A percentile compares a stretch with the other conserved stretches of the same genome.
These are phyloP conservation scores for Acanthamoeba triangularis DNA, from an alignment of 208 protist genomes.

Conservation along the genomic window DNA sequence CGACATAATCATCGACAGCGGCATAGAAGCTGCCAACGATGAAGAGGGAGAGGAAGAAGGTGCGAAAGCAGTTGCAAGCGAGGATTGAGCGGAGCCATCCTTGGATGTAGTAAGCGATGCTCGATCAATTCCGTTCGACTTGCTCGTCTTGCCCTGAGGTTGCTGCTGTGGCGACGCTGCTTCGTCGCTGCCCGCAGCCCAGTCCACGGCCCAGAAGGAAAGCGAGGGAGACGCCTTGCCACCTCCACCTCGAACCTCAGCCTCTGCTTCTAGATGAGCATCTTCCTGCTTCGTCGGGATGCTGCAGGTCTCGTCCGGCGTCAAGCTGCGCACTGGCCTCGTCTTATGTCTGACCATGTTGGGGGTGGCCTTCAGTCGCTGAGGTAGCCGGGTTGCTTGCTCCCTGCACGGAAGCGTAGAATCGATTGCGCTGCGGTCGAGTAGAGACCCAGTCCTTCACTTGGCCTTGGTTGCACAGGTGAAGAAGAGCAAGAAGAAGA, in stretches of 20 bases:
- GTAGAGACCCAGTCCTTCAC: too few species aligned
- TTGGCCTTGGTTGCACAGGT: too few species aligned
- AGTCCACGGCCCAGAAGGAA: not conserved
- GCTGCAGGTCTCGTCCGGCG: slow-evolving; percentile 5
- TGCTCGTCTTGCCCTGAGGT: not conserved
- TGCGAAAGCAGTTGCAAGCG: not conserved
- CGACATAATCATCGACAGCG: not conserved
- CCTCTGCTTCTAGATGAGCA: not conserved
- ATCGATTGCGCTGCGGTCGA: too few species aligned
- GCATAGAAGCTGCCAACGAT: not conserved
- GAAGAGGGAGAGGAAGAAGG: not conserved
- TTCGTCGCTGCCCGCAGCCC: not conserved
- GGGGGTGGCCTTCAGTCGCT: too few species aligned
- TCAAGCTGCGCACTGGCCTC: slow-evolving; percentile 41
- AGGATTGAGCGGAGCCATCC: not conserved
- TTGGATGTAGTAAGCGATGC: not conserved
- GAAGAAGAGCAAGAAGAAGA: not conserved
- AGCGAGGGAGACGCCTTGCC: not conserved
- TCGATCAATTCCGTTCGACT: not conserved
- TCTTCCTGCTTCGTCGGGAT: slow-evolving; percentile 14
- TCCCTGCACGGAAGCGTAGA: too few species aligned
- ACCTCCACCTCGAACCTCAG: not conserved
- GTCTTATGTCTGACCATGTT: slow-evolving; percentile 74
- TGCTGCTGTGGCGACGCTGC: not conserved
- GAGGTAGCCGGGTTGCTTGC: too few species aligned